Evolutionary conservation across 805 yeast species (phyloP).

Genomic region (Candida jianshihensis): DNA sequence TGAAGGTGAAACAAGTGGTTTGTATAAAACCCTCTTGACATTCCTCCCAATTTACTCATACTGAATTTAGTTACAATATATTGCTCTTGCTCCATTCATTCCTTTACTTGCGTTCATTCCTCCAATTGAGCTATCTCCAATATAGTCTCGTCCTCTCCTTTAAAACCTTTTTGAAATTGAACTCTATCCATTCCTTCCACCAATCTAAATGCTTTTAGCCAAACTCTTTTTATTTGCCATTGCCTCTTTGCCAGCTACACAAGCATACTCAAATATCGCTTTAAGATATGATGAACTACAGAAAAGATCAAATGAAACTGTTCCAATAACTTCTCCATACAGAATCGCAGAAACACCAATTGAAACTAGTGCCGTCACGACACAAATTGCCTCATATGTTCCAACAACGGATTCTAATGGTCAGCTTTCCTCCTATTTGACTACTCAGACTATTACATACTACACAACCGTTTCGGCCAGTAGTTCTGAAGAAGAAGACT

Average conservation of each 20-base stretch:
- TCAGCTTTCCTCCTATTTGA: slow-evolving; percentile 8
- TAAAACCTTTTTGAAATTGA: slow-evolving; percentile 2
- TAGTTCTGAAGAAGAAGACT: slow-evolving; percentile 2
- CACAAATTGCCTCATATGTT: slow-evolving; percentile 14
- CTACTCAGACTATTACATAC: slow-evolving; percentile 12
- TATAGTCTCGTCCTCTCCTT: slow-evolving; percentile 26
- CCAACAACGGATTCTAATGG: slow-evolving; percentile 19
- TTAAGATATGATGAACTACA: slow-evolving; percentile 16
- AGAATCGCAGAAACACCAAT: neutral
- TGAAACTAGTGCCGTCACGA: slow-evolving; percentile 9
- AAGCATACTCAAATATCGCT: slow-evolving; percentile 20
- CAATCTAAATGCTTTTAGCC: slow-evolving; percentile 10
- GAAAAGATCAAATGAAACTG: slow-evolving; percentile 15
- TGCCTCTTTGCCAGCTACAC: slow-evolving; percentile 8
- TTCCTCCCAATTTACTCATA: too few species aligned
- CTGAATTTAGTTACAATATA: too few species aligned
- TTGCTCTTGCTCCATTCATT: neutral
- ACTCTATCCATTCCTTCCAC: neutral
- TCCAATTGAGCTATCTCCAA: slow-evolving; percentile 1
- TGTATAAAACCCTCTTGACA: neutral
- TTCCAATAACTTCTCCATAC: neutral
- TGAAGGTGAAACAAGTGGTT: neutral
- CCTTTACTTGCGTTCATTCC: neutral
- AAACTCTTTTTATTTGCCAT: slow-evolving; percentile 9
- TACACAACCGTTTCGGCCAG: slow-evolving; percentile 10